These are phyloP conservation scores for Alisma plantagoaquatica DNA, from an alignment of 106 monocot species.

Conservation along the genomic window DNA sequence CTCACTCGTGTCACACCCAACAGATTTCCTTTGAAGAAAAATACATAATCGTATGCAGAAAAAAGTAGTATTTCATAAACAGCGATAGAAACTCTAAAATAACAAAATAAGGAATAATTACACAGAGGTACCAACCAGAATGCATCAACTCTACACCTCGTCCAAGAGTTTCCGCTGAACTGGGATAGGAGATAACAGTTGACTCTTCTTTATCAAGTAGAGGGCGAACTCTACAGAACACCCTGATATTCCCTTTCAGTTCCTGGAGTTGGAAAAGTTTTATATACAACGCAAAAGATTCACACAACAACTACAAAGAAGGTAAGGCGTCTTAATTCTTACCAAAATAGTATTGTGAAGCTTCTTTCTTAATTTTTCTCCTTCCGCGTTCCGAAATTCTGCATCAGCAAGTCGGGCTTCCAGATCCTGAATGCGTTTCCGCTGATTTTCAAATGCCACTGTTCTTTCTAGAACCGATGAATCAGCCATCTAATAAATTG, in stretches of 20 bases:
- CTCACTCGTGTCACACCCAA: too few relatives aligned
- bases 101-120: not conserved
- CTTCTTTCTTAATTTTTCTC: conserved; percentile 64
- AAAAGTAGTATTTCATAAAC: not conserved
- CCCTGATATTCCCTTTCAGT: conserved; percentile 89
- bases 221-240: conserved; percentile 88
- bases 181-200: conserved; percentile 62
- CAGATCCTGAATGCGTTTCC: conserved; percentile 30
- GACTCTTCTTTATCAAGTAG: conserved; percentile 27
- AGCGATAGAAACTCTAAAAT: not conserved
- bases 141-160: conserved; percentile 65
- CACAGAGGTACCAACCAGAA: conserved; percentile 28
- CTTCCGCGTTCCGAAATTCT: conserved; percentile 55
- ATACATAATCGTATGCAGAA: not conserved
- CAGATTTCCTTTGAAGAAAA: too few relatives aligned
- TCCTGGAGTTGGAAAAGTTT: conserved; percentile 34
- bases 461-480: conserved; percentile 36
- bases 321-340: too few relatives aligned
- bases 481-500: conserved; percentile 74
- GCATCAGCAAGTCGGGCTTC: conserved; percentile 42
- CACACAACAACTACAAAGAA: too few relatives aligned
- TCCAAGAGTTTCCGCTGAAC: conserved; percentile 49
- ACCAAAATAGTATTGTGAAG: conserved; percentile 94
- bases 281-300: too few relatives aligned
- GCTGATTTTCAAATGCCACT: conserved; percentile 41